These are phyloP conservation scores for Candida nitratophila DNA, from an alignment of 805 yeast species.

Conservation along the genomic window DNA sequence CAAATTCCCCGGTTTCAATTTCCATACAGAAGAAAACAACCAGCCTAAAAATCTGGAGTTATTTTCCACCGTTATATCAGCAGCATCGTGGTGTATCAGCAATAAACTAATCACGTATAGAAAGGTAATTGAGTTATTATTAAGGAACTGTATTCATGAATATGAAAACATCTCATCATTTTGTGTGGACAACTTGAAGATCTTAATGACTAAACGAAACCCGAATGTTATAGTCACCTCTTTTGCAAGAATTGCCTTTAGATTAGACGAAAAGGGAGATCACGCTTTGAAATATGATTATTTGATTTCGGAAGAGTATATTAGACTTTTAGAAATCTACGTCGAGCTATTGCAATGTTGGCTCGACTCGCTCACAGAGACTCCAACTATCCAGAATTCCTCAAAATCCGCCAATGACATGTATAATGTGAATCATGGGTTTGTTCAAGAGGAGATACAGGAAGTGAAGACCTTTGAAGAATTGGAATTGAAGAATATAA, in stretches of 20 bases:
- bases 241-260: slow-evolving; percentile 75
- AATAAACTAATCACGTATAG: slow-evolving; percentile 45
- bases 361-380: slow-evolving; percentile 55
- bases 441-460: slow-evolving; percentile 32
- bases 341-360: slow-evolving; percentile 77
- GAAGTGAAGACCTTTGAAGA: slow-evolving; percentile 48
- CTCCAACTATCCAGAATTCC: slow-evolving; percentile 11
- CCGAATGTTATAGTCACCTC: slow-evolving; percentile 65
- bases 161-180: slow-evolving; percentile 57
- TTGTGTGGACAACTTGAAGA: slow-evolving; percentile 55
- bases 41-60: slow-evolving; percentile 41
- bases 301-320: slow-evolving; percentile 55
- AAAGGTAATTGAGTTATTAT: slow-evolving; percentile 64
- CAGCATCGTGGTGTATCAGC: slow-evolving; percentile 64
- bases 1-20: slow-evolving; percentile 32
- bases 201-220: slow-evolving; percentile 59
- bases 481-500: slow-evolving; percentile 68
- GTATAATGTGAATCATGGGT: slow-evolving; percentile 27
- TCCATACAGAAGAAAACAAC: slow-evolving; percentile 27
- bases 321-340: slow-evolving; percentile 56
- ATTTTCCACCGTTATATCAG: slow-evolving; percentile 62
- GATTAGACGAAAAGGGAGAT: slow-evolving; percentile 62
- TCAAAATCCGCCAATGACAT: slow-evolving; percentile 25
- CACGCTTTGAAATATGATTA: slow-evolving; percentile 49
- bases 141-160: slow-evolving; percentile 68